Evolutionary conservation across 2,329 filamentous ascomycete species (phyloP).

Genomic region (Aspergillus sojae): DNA sequence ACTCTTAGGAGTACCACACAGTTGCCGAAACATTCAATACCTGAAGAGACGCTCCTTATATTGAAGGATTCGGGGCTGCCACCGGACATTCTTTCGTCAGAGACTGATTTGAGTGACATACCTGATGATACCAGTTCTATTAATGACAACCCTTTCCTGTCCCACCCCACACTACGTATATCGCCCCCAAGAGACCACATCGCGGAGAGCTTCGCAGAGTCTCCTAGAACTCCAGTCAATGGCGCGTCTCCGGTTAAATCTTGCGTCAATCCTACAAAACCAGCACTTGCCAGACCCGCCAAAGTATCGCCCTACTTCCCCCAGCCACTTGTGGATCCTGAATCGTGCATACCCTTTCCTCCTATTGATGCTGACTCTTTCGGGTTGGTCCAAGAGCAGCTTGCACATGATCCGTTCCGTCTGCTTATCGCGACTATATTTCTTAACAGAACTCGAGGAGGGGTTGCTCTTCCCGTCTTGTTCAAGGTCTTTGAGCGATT

Average conservation of each 20-base stretch:
- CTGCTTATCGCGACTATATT: conserved; percentile 83
- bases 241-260: conserved; percentile 6
- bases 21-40: conserved; percentile 5
- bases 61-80: conserved; percentile 18
- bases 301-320: conserved; percentile 50
- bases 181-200: neutral
- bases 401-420: conserved; percentile 74
- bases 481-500: conserved; percentile 68
- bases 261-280: conserved; percentile 13
- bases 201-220: neutral
- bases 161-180: neutral
- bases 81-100: conserved; percentile 31
- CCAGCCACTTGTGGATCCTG: conserved; percentile 29
- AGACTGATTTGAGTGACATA: conserved; percentile 40
- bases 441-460: conserved; percentile 77
- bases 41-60: conserved; percentile 18
- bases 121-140: conserved; percentile 31
- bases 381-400: conserved; percentile 81
- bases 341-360: conserved; percentile 63
- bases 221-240: conserved; percentile 14
- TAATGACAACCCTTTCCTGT: conserved; percentile 8
- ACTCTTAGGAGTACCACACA: neutral
- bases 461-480: conserved; percentile 74
- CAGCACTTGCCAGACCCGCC: conserved; percentile 23
- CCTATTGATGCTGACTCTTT: conserved; percentile 65